Base-by-base conservation (phyloP, 768 basidiomycete species). In the Tylopilus felleus region DNA sequence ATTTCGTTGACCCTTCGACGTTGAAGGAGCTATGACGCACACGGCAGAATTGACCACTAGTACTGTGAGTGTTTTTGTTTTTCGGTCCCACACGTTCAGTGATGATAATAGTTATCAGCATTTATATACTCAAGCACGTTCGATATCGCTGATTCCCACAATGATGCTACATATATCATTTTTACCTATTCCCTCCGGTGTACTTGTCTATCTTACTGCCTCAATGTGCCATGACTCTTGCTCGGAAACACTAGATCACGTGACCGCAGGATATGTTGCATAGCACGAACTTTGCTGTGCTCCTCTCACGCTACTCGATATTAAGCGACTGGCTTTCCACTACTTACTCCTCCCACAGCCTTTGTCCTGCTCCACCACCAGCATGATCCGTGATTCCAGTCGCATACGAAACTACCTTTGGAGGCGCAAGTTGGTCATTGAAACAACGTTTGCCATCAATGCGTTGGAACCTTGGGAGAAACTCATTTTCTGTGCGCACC, bases 401-500 rank as follows among this genome's bases (percentile, higher is more conserved):
- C 58, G 65, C 53, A 53, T 68, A 60, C 48, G 69, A 61, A 61
- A 66, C 51, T 61, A 68, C 57, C 51, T 84, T 45, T 84, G 84
- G 83, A 76, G 74, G 14, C 72, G 75, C 65, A 74, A 80, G 56
- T 65, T 85, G 48, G 74, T 79, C 72, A 66, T 87, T 31, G 84
- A 85, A 65, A 71, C 77, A 3, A 84, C 83, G 0, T 81, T 83
- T 55, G 85, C 75, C 7, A 70, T 86, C 38, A 75, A 77, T 27
- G 76, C 86, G 61, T 68, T 86, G 53, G 84, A 88, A 64, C 77
- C 80, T 53, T 86, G 85, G 86, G 87, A 88, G 75, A 83, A 84
- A 61, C 61, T 79, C 43, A 65, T 85, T 35, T 74, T 82, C 52
- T 63, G 85, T 86, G 64, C 65, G 85, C 75, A 22, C 22, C 8